Percentiles rank a stretch among this genome's conserved stretches.
Conservation (phyloP, 208 protist genomes). For the Trypanosoma vivax region DNA sequence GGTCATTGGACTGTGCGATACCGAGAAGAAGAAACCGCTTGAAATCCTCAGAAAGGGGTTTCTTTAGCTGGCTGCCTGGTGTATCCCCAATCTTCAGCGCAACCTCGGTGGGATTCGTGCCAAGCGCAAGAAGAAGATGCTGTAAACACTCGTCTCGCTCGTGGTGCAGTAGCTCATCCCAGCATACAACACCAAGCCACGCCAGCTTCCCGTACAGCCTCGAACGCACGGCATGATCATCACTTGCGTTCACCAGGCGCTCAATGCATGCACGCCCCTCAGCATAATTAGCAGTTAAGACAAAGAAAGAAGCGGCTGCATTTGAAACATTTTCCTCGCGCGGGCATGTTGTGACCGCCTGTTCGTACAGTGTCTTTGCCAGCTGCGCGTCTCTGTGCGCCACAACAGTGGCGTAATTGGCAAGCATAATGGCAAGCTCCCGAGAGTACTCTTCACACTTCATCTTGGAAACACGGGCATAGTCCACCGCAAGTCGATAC, state of each 20-base stretch:
- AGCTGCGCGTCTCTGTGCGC: constrained; percentile 14
- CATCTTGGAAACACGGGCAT: constrained; percentile 19
- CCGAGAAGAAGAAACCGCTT: constrained; percentile 41
- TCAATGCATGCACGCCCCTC: constrained; percentile 48
- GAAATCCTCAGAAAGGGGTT: constrained; percentile 14
- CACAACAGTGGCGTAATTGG: constrained; percentile 73
- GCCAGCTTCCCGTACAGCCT: constrained; percentile 26
- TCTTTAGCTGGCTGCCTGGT: constrained; percentile 1
- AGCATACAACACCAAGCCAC: constrained; percentile 30
- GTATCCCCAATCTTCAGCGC: constrained; percentile 11
- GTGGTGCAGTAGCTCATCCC: constrained; percentile 27
- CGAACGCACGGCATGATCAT: constrained; percentile 4
- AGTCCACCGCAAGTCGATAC: constrained; percentile 49
- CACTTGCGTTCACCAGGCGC: constrained; percentile 18
- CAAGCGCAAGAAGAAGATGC: constrained; percentile 48
- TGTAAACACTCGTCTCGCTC: constrained; percentile 44
- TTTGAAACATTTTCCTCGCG: constrained; percentile 45
- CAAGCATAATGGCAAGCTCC: constrained; percentile 60
- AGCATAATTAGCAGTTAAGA: constrained; percentile 51
- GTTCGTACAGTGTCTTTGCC: constrained; percentile 52
- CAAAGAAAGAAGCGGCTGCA: constrained; percentile 62
- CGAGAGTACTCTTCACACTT: constrained; percentile 33
- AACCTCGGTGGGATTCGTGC: constrained; percentile 7
- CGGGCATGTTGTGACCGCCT: constrained; percentile 37
- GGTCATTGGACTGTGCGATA: constrained; percentile 38